Base-by-base conservation (phyloP, 2,329 filamentous ascomycete genomes). In the Fusarium foetens region DNA sequence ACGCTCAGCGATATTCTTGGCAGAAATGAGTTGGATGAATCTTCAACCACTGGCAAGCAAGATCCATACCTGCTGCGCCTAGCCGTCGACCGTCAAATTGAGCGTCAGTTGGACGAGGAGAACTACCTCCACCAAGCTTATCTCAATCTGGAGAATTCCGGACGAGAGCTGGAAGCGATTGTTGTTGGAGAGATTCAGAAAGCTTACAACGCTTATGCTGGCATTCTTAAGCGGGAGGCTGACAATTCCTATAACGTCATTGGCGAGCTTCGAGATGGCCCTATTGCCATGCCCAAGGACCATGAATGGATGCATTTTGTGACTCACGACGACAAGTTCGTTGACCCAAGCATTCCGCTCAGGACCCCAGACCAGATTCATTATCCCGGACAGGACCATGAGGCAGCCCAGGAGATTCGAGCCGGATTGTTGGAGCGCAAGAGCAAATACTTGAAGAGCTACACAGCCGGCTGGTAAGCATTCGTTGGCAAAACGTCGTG, bases 361-460 rank as follows among this genome's bases (percentile, higher is more conserved):
- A 90, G 96, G 61, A 89, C 91, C 58, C 83, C 94, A 25, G 90
- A 97, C 77, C 92, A 93, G 70, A 97, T 99, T 73, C 90, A 93
- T 66, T 99, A 98, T 80, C 95, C 95, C 23, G 96, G 96, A 45
- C 94, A 94, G 79, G 89, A 97, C 76, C 93, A 97, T 80, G 91
- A 93, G 68, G 90, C 93, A 58, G 81, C 94, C 86, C 80, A 93
- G 68, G 95, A 98, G 81, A 93, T 99, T 58, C 89, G 95, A 68
- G 94, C 94, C 25, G 96, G 96, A 6, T 91, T 98, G 82, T 86
- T 99, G 39, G 96, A 99, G 85, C 92, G 96, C 74, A 98, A 98
- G 90, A 97, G 94, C 88, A 99, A 98, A 80, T 99, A 98, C 79
- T 85, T 99, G 69, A 98, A 98, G 86, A 98, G 95, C 81, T 98